Base-by-base conservation (phyloP, 2,329 filamentous ascomycete species). In the Aspergillus sp. region DNA sequence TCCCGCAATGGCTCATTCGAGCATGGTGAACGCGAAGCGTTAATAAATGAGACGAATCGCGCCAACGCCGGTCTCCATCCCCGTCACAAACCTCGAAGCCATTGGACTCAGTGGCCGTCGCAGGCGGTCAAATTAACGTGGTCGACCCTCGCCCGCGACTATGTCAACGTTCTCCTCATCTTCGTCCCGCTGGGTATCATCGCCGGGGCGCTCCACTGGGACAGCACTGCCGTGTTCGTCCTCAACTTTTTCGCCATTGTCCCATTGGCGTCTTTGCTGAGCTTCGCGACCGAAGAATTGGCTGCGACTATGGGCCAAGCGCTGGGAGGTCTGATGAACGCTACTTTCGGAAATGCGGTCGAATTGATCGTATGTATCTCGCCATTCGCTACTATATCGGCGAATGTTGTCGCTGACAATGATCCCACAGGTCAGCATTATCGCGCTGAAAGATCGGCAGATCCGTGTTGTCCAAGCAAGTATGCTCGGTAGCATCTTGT, bases 391-490 rank as follows among this genome's bases (percentile, higher is more conserved):
- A 13, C 2, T 14, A 9, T 9, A n/a, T 16, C 2, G 16, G 5
- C 40, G 43, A 4, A 25, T 42, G 11, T 21, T 9, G 5, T 21
- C 6, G 21, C 40, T 42, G 40, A 53, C 21, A 13, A 42, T 29
- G 13, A 10, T 14, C 40, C 45, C 52, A 9, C 67, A 93, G 89
- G 89, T 96, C 68, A 96, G 90, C 70, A 93, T 97, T 62, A 88
- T 97, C 58, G 94, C 94, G 16, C 81, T 99, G 43, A 84, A 80
- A 60, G 85, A 94, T 63, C 85, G 86, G 58, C 88, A 97, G 75
- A 95, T 97, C 67, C 87, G 93, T 64, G 92, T 97, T 59, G 93
- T 97, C n/a, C 94, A 97, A 76, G 88, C 93, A 17, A 96, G 91
- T 58, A 97, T 97, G 92, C 85, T 97, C 31, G 93, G 94, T 45